Evolutionary conservation across 2,329 filamentous ascomycete species (phyloP).

Genomic region (Cercospora beticola): DNA sequence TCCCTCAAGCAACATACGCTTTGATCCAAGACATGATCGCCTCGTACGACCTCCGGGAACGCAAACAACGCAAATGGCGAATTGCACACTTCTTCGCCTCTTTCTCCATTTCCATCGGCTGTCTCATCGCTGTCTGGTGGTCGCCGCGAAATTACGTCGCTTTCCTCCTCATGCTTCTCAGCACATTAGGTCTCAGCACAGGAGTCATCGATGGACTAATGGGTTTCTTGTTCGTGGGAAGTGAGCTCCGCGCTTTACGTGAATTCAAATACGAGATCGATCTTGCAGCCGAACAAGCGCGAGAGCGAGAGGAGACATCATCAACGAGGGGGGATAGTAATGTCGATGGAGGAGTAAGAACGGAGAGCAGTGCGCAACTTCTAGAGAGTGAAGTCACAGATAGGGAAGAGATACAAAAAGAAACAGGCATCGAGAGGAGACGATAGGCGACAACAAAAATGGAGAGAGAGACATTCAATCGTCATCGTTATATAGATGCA

Average conservation of each 20-base stretch:
- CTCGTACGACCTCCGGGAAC: slow-evolving; percentile 69
- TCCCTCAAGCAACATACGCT: slow-evolving; percentile 53
- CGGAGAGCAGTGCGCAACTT: not conserved
- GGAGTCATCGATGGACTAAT: slow-evolving; percentile 84
- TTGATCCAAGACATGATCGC: slow-evolving; percentile 70
- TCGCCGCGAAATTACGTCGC: slow-evolving; percentile 71
- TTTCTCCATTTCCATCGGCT: slow-evolving; percentile 67
- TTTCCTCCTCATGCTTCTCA: slow-evolving; percentile 77
- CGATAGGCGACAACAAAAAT: not conserved
- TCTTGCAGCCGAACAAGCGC: slow-evolving; percentile 56
- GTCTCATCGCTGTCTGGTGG: slow-evolving; percentile 84
- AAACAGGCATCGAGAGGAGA: not conserved
- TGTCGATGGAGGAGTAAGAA: not conserved
- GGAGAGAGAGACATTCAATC: not conserved
- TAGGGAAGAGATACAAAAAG: not conserved
- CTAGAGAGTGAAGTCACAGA: not conserved
- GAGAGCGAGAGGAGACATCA: not conserved
- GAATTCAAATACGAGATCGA: slow-evolving; percentile 94
- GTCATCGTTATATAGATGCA: not conserved
- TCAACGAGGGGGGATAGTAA: not conserved
- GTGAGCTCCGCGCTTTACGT: slow-evolving; percentile 75
- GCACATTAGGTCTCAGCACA: slow-evolving; percentile 71
- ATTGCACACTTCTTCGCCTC: slow-evolving; percentile 71
- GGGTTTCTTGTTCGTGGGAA: slow-evolving; percentile 80
- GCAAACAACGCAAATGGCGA: slow-evolving; percentile 68